Conservation (phyloP, 2,329 filamentous ascomycete species). For the Clarireedia paspali region DNA sequence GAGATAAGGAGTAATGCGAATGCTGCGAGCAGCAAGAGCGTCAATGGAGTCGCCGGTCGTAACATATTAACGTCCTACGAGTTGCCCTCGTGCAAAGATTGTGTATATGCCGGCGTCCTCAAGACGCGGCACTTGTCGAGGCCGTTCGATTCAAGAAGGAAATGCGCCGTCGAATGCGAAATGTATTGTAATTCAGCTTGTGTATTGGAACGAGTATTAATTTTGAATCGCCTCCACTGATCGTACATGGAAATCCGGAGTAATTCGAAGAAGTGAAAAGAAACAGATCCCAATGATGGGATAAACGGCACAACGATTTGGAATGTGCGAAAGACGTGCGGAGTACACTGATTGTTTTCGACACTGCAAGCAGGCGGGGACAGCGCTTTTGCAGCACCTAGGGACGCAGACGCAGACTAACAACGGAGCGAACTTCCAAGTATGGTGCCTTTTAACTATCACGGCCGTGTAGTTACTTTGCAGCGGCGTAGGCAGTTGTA, state of each 20-base stretch:
- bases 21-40: conserved; percentile 74
- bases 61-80: conserved; percentile 42
- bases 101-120: conserved; percentile 34
- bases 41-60: conserved; percentile 85
- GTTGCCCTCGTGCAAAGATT: conserved; percentile 15
- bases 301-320: not conserved
- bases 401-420: not conserved
- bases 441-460: conserved; percentile 2
- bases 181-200: not conserved
- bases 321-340: not conserved
- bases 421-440: conserved; percentile 2
- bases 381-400: not conserved
- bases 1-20: conserved; percentile 81
- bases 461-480: too few species aligned
- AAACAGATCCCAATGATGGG: not conserved
- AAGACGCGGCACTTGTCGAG: conserved; percentile 34
- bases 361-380: not conserved
- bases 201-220: not conserved
- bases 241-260: not conserved
- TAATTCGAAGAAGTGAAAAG: not conserved
- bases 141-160: conserved; percentile 6
- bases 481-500: too few species aligned
- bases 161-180: not conserved
- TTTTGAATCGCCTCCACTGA: not conserved
- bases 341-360: too few species aligned